Conservation (phyloP, 768 basidiomycete species). For the Cystoderma amianthinum region DNA sequence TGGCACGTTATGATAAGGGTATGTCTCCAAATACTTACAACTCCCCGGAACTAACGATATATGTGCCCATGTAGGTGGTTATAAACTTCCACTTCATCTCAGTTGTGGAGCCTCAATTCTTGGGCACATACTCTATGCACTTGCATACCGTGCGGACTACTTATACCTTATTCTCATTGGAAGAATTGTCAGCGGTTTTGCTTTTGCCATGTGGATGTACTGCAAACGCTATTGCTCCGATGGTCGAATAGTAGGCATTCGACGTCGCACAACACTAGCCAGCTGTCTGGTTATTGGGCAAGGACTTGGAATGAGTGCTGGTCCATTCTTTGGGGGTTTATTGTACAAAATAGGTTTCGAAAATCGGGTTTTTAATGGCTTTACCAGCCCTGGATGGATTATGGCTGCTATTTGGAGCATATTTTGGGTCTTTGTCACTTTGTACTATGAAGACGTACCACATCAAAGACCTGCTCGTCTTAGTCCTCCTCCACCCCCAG, state of each 20-base stretch:
- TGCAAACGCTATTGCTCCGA: constrained; percentile 55
- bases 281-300: constrained; percentile 54
- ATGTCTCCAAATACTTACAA: no score
- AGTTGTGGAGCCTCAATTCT: constrained; percentile 39
- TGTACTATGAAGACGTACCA: constrained; percentile 28
- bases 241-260: constrained; percentile 50
- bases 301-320: constrained; percentile 45
- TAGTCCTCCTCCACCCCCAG: constrained; percentile 32
- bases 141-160: constrained; percentile 45
- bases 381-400: constrained; percentile 51
- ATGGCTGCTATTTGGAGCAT: constrained; percentile 43
- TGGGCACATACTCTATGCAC: constrained; percentile 46
- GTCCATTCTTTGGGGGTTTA: constrained; percentile 50
- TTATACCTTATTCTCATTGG: constrained; percentile 59
- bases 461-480: not conserved
- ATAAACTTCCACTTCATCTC: constrained; percentile 41
- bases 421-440: constrained; percentile 30
- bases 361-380: constrained; percentile 50
- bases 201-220: constrained; percentile 54
- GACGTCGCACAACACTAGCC: constrained; percentile 47
- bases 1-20: constrained; percentile 50
- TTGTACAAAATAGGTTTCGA: constrained; percentile 47
- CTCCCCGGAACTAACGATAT: not conserved
- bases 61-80: constrained; percentile 47
- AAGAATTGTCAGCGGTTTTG: constrained; percentile 47